Base-by-base conservation (phyloP, 495 filamentous ascomycete species). In the Penicillium mononematosum region DNA sequence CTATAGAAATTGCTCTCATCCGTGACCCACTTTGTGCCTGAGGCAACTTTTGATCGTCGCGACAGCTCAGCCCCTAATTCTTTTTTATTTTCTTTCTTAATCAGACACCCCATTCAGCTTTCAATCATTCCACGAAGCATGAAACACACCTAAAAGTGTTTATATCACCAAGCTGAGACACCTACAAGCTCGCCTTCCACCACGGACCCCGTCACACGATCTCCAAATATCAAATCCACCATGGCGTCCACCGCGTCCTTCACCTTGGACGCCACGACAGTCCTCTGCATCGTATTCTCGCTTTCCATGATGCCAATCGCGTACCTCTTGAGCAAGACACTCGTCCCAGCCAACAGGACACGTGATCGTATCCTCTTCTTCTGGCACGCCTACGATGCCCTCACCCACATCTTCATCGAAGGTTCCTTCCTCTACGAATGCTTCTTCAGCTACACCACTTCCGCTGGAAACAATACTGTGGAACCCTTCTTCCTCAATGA, bases 331-430 rank as follows among this genome's bases (percentile, higher is more conserved):
- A 76, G 78, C 57, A 62, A 63, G 11, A 57, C 54, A 20, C 66
- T 83, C 19, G 74, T 84, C 50, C 81, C 79, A 19, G 66, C 62
- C 60, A 74, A 60, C n/a, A 73, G 82, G 20, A 63, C 67, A 8
- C 73, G 73, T 49, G 64, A 75, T 53, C 89, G 91, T 59, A 66
- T 87, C 64, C 85, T 98, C 58, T 96, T 95, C 81, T 84, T 92
- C 78, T 98, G 93, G 93, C 92, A 96, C 79, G 79, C 85, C 59
- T 96, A 96, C 77, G 91, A 96, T 72, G 86, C 87, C 45, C 83
- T 98, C 19, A 91, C 91, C 63, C 93, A 97, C 78, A 77, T 92
- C 72, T 76, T 88, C 63, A 86, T 96, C 72, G 93, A 98, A 74
- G 91, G 89, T 39, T 87, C 87, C 53, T 98, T 89, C 75, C 85